Evolutionary conservation across 768 basidiomycete species (phyloP).

Genomic region (Leccinum imitatum): DNA sequence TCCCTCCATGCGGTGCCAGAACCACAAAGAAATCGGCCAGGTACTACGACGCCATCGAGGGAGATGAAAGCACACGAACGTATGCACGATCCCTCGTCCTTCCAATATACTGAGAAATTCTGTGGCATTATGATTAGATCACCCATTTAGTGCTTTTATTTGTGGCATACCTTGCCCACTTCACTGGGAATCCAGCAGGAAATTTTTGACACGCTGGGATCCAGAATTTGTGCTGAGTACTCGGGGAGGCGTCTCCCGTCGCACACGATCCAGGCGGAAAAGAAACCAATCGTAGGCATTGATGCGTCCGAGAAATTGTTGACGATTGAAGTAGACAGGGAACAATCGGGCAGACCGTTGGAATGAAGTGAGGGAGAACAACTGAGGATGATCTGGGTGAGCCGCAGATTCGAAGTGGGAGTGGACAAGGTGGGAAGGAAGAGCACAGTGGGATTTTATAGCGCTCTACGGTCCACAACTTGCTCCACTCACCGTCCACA

Average conservation of each 20-base stretch:
- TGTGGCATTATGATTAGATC: constrained; percentile 26
- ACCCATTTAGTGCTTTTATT: background rate
- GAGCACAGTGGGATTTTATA: too few relatives aligned
- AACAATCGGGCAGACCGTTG: background rate
- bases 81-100: constrained; percentile 52
- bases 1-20: constrained; percentile 51
- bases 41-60: constrained; percentile 62
- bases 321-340: background rate
- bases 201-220: constrained; percentile 42
- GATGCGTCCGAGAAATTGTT: background rate
- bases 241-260: constrained; percentile 51
- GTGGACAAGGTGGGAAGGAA: too few relatives aligned
- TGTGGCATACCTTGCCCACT: constrained; percentile 48
- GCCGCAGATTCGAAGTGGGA: background rate
- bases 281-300: constrained; percentile 53
- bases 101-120: constrained; percentile 65
- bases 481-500: too few relatives aligned
- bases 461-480: background rate
- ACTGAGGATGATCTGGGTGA: background rate
- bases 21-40: constrained; percentile 63
- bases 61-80: constrained; percentile 60
- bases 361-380: background rate
- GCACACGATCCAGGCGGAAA: constrained; percentile 68
- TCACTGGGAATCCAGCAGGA: constrained; percentile 72
- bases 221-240: constrained; percentile 49